Percentiles rank a stretch among this genome's conserved stretches.
phyloP scores from a whole-genome alignment of 1,139 yeast genomes.

The Groenewaldozyma auringiensis region DNA sequence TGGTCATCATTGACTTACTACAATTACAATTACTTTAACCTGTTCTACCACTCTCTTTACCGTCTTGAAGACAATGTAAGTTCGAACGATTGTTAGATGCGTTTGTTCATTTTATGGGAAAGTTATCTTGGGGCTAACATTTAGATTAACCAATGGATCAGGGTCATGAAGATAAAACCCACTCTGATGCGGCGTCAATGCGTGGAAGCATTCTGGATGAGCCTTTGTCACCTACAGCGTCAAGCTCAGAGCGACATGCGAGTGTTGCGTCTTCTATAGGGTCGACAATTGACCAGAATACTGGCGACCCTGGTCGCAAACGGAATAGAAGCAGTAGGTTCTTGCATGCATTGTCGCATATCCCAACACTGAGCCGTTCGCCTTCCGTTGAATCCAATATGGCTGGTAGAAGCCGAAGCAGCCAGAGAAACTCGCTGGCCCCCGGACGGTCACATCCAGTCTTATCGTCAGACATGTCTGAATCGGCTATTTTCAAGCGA shows the following conservation, averaged over 20 bases:
- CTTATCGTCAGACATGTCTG: not conserved
- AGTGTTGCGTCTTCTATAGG: not conserved
- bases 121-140: too few relatives aligned
- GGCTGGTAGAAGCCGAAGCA: not conserved
- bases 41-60: too few relatives aligned
- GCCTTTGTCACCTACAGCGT: not conserved
- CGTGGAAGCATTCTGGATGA: too few relatives aligned
- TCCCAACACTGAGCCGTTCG: constrained; percentile 12
- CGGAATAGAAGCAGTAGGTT: not conserved
- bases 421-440: constrained; percentile 1
- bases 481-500: not conserved
- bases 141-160: too few relatives aligned
- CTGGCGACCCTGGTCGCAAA: not conserved
- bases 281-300: too few relatives aligned
- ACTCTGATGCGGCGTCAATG: too few relatives aligned
- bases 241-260: not conserved
- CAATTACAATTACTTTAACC: too few relatives aligned
- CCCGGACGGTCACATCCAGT: not conserved
- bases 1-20: too few relatives aligned
- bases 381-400: constrained; percentile 9
- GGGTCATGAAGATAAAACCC: too few relatives aligned
- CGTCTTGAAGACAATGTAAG: too few relatives aligned
- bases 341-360: constrained; percentile 18
- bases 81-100: too few relatives aligned
- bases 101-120: too few relatives aligned